Percentiles rank a stretch among this genome's conserved stretches.
Evolutionary conservation across 805 yeast species (phyloP).

Genomic region (Trichomonascus vanleenenianus): DNA sequence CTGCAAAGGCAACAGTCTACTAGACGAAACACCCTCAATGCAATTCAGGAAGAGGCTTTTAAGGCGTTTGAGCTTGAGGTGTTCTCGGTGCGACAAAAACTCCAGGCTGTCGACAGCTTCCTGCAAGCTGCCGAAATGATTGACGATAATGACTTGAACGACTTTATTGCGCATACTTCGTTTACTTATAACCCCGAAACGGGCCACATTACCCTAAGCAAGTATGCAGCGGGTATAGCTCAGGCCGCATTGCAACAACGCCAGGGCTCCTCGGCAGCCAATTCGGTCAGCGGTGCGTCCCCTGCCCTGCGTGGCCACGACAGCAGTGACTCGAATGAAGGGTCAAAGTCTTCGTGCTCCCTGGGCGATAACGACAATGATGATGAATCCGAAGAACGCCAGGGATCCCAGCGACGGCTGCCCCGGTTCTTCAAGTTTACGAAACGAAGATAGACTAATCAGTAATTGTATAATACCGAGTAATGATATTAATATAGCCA

Average conservation of each 20-base stretch:
- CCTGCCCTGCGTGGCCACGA: background rate
- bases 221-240: constrained; percentile 2
- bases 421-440: too few relatives aligned
- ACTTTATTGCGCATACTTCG: background rate
- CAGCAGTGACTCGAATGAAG: background rate
- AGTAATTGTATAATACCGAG: too few relatives aligned
- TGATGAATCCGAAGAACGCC: too few relatives aligned
- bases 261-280: background rate
- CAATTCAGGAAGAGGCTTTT: constrained; percentile 1
- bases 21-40: constrained; percentile 1
- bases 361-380: too few relatives aligned
- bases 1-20: background rate
- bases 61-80: background rate
- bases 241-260: constrained; percentile 2
- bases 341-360: too few relatives aligned
- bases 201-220: constrained; percentile 2
- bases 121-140: background rate
- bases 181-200: constrained; percentile 5
- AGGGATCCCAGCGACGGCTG: too few relatives aligned
- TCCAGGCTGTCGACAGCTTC: background rate
- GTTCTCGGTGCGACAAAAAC: background rate
- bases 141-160: constrained; percentile 1
- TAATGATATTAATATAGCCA: too few relatives aligned
- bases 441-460: too few relatives aligned
- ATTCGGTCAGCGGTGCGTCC: background rate